Evolutionary conservation across 768 basidiomycete genomes (phyloP).

Genomic region (Pleurotus pulmonarius): DNA sequence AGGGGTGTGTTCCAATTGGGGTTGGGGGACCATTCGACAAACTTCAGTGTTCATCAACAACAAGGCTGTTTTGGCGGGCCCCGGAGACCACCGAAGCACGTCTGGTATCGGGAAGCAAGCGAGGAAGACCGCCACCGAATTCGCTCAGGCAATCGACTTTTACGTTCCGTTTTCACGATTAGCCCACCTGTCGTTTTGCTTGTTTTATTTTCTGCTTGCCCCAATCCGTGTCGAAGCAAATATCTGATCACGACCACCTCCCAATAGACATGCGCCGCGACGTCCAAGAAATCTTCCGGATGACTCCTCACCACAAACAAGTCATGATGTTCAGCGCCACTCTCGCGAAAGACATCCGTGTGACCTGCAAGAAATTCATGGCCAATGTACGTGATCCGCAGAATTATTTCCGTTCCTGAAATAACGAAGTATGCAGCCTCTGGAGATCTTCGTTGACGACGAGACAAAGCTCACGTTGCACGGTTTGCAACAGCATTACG

Average conservation of each 20-base stretch:
- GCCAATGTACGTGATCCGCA: conserved; percentile 70
- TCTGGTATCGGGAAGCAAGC: conserved; percentile 29
- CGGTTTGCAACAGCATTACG: conserved; percentile 97
- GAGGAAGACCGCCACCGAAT: conserved; percentile 27
- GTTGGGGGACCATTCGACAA: conserved; percentile 14
- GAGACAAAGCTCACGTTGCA: conserved; percentile 98
- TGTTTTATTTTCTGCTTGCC: conserved; percentile 49
- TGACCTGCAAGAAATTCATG: conserved; percentile 99
- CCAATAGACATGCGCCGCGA: conserved; percentile 99
- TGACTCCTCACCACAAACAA: conserved; percentile 99
- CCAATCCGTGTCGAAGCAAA: conserved; percentile 43
- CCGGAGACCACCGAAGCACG: conserved; percentile 18
- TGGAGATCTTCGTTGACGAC: conserved; percentile 99
- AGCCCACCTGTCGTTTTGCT: conserved; percentile 34
- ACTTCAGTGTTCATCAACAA: background rate
- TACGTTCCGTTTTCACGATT: conserved; percentile 24
- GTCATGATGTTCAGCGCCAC: conserved; percentile 99
- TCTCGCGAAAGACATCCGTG: conserved; percentile 91
- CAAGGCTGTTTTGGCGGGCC: conserved; percentile 16
- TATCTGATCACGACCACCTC: conserved; percentile 66
- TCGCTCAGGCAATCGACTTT: conserved; percentile 16
- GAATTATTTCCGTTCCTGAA: background rate
- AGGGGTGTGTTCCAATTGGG: conserved; percentile 30
- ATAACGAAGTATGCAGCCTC: conserved; percentile 54
- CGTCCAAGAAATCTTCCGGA: conserved; percentile 99